phyloP scores from a whole-genome alignment of 257 asterid species.

The Nicotiana otophora region DNA sequence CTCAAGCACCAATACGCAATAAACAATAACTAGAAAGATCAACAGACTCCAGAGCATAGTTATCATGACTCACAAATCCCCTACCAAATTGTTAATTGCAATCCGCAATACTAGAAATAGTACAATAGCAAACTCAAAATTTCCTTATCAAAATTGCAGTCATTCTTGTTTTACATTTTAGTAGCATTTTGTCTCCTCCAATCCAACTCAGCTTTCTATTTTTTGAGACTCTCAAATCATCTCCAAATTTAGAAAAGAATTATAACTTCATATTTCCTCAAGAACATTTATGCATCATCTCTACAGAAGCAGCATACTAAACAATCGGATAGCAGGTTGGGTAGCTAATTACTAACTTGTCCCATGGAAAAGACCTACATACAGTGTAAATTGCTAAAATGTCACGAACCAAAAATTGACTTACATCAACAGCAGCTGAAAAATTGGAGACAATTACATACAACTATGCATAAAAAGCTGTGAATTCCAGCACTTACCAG shows the following conservation, averaged over 20 bases:
- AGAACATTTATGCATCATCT: not conserved
- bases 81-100: not conserved
- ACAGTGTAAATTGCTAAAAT: not conserved
- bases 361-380: not conserved
- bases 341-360: not conserved
- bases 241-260: not conserved
- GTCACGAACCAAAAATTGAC: not conserved
- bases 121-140: not conserved
- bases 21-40: not conserved
- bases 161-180: not conserved
- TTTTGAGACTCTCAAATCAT: not conserved
- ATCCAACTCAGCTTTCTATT: not conserved
- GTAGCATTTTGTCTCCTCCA: not conserved
- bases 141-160: not conserved
- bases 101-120: not conserved
- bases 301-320: not conserved
- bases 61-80: not conserved
- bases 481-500: slow-evolving; percentile 41
- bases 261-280: not conserved
- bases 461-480: not conserved
- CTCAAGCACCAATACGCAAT: not conserved
- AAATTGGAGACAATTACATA: not conserved
- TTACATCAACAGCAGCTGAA: not conserved
- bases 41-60: not conserved
- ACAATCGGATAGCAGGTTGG: not conserved